Percentiles rank a stretch among this genome's conserved stretches.
These are phyloP conservation scores for Gossypium turneri DNA, from an alignment of 345 rosid species.

Conservation along the genomic window DNA sequence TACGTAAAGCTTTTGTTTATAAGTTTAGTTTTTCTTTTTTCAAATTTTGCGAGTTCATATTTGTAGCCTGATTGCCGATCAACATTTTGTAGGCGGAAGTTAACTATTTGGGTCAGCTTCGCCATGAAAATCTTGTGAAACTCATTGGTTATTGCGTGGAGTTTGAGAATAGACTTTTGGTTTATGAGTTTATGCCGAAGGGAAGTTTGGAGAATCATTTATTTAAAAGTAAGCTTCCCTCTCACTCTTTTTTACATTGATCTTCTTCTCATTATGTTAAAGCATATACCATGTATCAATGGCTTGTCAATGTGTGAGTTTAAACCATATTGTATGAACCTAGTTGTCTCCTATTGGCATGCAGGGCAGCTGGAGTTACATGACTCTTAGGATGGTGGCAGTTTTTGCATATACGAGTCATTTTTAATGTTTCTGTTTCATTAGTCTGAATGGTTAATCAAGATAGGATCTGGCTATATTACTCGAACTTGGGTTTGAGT, in stretches of 20 bases:
- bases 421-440: neutral
- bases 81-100: slow-evolving; percentile 62
- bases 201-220: slow-evolving; percentile 93
- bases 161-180: slow-evolving; percentile 61
- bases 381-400: neutral
- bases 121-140: slow-evolving; percentile 75
- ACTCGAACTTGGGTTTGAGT: neutral
- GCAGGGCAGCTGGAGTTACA: neutral
- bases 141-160: slow-evolving; percentile 79
- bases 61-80: slow-evolving; percentile 9
- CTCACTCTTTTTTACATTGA: neutral
- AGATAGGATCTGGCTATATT: neutral
- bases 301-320: neutral
- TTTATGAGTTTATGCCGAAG: slow-evolving; percentile 80
- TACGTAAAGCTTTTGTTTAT: slow-evolving; percentile 23
- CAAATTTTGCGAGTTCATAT: neutral
- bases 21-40: neutral
- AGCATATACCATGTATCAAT: neutral
- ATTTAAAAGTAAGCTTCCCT: slow-evolving; percentile 59
- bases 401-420: neutral
- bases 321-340: neutral
- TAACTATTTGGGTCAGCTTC: slow-evolving; percentile 70
- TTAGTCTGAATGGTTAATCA: neutral
- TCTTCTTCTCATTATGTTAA: neutral
- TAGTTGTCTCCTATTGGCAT: neutral